Conservation (phyloP, 768 basidiomycete genomes). For the Phylloporus arenicola region DNA sequence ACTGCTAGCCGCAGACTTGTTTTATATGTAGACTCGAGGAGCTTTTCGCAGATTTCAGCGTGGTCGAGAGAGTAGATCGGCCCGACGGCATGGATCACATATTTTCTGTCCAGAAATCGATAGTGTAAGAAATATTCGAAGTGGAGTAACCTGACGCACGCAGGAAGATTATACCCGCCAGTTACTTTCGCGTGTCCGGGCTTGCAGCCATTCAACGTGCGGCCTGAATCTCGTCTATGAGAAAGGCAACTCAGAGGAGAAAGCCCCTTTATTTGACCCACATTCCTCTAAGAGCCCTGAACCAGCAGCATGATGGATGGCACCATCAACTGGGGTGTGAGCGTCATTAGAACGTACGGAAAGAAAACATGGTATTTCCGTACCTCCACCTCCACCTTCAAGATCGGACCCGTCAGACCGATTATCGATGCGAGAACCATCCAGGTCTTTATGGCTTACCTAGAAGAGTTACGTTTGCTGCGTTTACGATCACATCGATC, state of each 20-base stretch:
- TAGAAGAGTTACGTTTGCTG: constrained; percentile 67
- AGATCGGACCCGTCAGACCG: not conserved
- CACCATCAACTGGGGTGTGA: constrained; percentile 61
- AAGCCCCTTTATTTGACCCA: constrained; percentile 26
- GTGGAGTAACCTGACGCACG: constrained; percentile 43
- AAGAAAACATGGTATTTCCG: constrained; percentile 12
- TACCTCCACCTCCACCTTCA: constrained; percentile 77
- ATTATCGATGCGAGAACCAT: not conserved
- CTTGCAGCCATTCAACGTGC: constrained; percentile 56
- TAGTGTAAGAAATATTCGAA: not conserved
- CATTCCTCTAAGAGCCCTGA: constrained; percentile 63
- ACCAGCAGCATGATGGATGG: constrained; percentile 76
- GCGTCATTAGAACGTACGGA: not conserved
- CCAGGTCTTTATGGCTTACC: constrained; percentile 37
- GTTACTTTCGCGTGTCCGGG: constrained; percentile 80
- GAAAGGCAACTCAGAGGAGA: not conserved
- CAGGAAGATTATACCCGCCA: constrained; percentile 66
- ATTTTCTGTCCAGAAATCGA: constrained; percentile 38
- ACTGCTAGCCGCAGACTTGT: constrained; percentile 58
- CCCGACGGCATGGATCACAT: constrained; percentile 80
- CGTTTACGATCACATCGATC: constrained; percentile 76
- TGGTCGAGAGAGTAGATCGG: constrained; percentile 48
- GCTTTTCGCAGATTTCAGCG: constrained; percentile 41
- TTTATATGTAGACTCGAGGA: constrained; percentile 65
- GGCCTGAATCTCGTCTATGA: constrained; percentile 52